Conservation (phyloP, 306 rosid species). For the Vicia sativa region DNA sequence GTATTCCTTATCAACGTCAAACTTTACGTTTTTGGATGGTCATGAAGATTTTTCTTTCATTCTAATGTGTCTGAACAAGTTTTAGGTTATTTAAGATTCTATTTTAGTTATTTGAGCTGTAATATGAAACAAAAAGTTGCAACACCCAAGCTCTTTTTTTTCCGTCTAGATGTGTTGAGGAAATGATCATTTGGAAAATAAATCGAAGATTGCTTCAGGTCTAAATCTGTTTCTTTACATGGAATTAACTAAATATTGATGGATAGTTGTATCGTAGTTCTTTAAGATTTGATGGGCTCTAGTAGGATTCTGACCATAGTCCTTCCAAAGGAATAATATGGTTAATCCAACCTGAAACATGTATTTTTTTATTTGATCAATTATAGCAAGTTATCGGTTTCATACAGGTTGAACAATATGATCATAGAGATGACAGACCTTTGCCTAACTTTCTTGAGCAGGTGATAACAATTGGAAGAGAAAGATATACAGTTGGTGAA, state of each 20-base stretch:
- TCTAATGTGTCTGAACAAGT: slow-evolving; percentile 3
- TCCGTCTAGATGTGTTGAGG: background rate
- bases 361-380: slow-evolving; percentile 17
- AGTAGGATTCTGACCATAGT: background rate
- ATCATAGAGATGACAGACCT: slow-evolving; percentile 21
- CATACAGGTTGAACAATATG: background rate
- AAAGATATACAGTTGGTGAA: slow-evolving; percentile 88
- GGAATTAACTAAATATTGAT: slow-evolving; percentile 6
- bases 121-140: slow-evolving; percentile 4
- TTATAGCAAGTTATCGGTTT: background rate
- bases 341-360: slow-evolving; percentile 2
- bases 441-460: slow-evolving; percentile 33
- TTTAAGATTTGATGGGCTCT: background rate
- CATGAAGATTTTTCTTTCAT: background rate
- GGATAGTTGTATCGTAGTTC: slow-evolving; percentile 1
- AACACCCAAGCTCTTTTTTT: background rate
- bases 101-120: slow-evolving; percentile 28
- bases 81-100: slow-evolving; percentile 27
- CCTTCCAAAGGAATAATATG: background rate
- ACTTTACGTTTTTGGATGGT: background rate
- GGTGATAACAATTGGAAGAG: slow-evolving; percentile 89
- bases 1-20: slow-evolving; percentile 16
- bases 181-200: slow-evolving; percentile 6
- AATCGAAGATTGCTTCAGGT: slow-evolving; percentile 8
- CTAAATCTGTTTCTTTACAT: background rate